Evolutionary conservation across 305 asterid genomes (phyloP).

Genomic region (Fraxinus sp.): DNA sequence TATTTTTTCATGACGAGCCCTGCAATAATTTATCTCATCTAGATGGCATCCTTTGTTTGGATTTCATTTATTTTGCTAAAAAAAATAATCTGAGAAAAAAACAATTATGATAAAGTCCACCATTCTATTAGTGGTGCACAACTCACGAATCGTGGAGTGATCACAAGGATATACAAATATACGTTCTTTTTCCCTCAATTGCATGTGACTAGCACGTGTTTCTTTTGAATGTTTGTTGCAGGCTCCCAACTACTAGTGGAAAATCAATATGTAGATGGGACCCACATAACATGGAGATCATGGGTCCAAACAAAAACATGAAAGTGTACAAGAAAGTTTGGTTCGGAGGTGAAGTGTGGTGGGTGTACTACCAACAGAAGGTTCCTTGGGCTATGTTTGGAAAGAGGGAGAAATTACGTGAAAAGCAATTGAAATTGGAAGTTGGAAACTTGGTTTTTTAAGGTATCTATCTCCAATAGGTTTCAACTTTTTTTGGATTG

Average conservation of each 20-base stretch:
- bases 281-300: not conserved
- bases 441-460: not conserved
- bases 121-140: not conserved
- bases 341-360: not conserved
- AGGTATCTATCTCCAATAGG: not conserved
- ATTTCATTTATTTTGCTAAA: too few species aligned
- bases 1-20: too few species aligned
- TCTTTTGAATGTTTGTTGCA: not conserved
- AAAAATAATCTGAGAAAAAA: too few species aligned
- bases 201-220: conserved; percentile 1
- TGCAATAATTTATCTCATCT: too few species aligned
- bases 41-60: too few species aligned
- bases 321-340: not conserved
- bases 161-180: not conserved
- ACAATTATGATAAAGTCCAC: not conserved
- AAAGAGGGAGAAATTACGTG: too few species aligned
- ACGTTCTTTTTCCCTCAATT: not conserved
- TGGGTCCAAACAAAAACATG: not conserved
- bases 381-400: not conserved
- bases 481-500: too few species aligned
- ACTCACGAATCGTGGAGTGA: not conserved
- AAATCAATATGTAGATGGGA: not conserved
- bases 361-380: not conserved
- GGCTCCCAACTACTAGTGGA: not conserved
- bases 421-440: too few species aligned